Base-by-base conservation (phyloP, 2,329 filamentous ascomycete genomes). In the Fusarium avenaceum region DNA sequence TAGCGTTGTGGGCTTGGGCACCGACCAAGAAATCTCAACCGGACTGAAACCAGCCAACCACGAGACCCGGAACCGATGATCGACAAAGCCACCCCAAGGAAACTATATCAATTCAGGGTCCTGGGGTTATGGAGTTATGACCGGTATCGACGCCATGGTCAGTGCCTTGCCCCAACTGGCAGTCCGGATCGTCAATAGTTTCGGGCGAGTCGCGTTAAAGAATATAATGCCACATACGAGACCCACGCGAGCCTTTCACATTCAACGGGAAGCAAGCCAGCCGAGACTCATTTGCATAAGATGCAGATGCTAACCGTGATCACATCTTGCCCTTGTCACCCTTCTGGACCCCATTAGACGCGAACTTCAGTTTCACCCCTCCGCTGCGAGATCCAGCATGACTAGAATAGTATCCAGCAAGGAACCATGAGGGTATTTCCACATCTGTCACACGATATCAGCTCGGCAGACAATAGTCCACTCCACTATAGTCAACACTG, bases 31-130 rank as follows among this genome's bases (percentile, higher is more conserved):
- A 57, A 55, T 52, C 53, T 43, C 40, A 47, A 40, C 51, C 59
- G 43, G 67, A 61, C 53, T 65, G 59, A 58, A 55, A 56, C 54
- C 26, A 52, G 45, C 52, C 52, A 54, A 55, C 45, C 62, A 56
- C 30, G 24, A 53, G 55, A 54, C 32, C 46, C 39, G 67, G 60
- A 52, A 57, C 48, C 33, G 32, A 44, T 61, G 71, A 73, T 73
- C 66, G 63, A 72, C 71, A 40, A 44, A 51, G 61, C 26, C 48
- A 64, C 59, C 52, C 46, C 44, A 53, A 20, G 51, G 46, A 64
- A 33, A 38, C 33, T 38, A 38, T 38, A 30, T 43, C 63, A 63
- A 66, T 59, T 44, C 47, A 72, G 71, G 69, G 69, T 69, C 66
- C 61, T 55, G 63, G 55, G 56, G 60, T 48, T 39, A 60, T 55